phyloP scores from a whole-genome alignment of 106 monocot species.

The Dioscorea alata region DNA sequence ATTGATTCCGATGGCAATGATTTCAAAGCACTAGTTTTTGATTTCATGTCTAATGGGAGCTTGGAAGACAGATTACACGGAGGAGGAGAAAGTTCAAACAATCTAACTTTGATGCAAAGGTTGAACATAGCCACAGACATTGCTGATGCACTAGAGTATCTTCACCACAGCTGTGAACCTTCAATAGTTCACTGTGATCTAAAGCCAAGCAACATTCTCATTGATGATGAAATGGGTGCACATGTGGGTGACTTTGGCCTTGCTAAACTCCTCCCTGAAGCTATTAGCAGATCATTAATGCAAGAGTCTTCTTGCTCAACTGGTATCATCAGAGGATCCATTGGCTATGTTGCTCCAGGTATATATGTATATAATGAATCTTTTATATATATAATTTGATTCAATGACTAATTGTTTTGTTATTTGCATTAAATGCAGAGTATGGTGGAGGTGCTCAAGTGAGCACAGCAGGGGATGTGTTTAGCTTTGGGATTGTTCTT shows the following conservation, averaged over 20 bases:
- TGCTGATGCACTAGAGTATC: constrained; percentile 46
- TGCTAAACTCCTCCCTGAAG: constrained; percentile 32
- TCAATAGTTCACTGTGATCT: constrained; percentile 48
- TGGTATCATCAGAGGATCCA: constrained; percentile 56
- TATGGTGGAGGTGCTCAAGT: constrained; percentile 16
- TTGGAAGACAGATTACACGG: constrained; percentile 39
- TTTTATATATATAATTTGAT: too few relatives aligned
- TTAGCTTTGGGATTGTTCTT: constrained; percentile 27
- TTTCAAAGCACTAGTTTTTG: constrained; percentile 7
- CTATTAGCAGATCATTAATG: neutral
- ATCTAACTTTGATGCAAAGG: constrained; percentile 18
- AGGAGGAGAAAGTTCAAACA: neutral
- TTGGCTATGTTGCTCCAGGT: constrained; percentile 86
- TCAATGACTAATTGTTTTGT: too few relatives aligned
- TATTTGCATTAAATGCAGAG: constrained; percentile 9
- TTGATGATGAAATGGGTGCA: constrained; percentile 40
- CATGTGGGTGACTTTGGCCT: constrained; percentile 66
- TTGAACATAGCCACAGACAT: constrained; percentile 40
- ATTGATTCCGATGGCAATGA: constrained; percentile 2
- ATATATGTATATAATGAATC: neutral
- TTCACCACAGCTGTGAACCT: constrained; percentile 24
- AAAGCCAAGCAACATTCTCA: constrained; percentile 50
- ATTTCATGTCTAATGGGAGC: constrained; percentile 32
- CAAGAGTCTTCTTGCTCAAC: constrained; percentile 9
- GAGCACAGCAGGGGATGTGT: constrained; percentile 17